Evolutionary conservation across 495 filamentous ascomycete genomes (phyloP).

Genomic region (Penicilliopsis zonata): DNA sequence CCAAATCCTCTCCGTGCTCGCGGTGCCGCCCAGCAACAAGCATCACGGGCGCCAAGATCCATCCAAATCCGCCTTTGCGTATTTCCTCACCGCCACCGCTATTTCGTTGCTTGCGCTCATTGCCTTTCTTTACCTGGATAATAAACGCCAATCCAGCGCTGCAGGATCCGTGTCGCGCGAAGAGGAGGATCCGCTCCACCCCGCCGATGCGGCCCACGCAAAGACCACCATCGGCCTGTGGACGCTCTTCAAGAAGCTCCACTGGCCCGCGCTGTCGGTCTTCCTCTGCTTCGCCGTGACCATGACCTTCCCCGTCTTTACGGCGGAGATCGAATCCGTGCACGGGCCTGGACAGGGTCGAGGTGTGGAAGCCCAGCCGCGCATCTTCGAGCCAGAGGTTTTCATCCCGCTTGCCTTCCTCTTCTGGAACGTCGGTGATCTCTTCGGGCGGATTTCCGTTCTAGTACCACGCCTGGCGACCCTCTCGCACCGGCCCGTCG

Average conservation of each 20-base stretch:
- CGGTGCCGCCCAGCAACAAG: conserved; percentile 33
- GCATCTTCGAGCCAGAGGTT: conserved; percentile 54
- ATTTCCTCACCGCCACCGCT: conserved; percentile 78
- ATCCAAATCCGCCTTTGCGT: conserved; percentile 68
- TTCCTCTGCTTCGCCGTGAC: conserved; percentile 70
- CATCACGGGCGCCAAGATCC: conserved; percentile 16
- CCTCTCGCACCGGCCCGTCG: conserved; percentile 46
- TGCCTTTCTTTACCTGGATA: conserved; percentile 49
- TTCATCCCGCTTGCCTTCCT: conserved; percentile 90
- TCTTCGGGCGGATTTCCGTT: conserved; percentile 62
- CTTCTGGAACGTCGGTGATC: conserved; percentile 87
- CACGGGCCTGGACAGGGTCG: conserved; percentile 26
- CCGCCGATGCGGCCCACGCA: background rate
- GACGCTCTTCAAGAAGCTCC: conserved; percentile 59
- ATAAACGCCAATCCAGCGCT: conserved; percentile 11
- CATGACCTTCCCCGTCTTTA: conserved; percentile 94
- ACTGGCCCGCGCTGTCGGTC: conserved; percentile 56
- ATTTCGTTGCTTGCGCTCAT: conserved; percentile 44
- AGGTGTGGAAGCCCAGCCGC: no score
- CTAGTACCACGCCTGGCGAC: conserved; percentile 46
- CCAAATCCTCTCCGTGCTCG: conserved; percentile 70
- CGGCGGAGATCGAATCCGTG: conserved; percentile 65
- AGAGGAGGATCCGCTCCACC: conserved; percentile 16
- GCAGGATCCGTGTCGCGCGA: conserved; percentile 32
- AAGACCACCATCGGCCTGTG: conserved; percentile 44